Evolutionary conservation across 805 yeast species (phyloP), one percentile per base, ranked within the genome.

Genomic region (Zygosaccharomyces bisporus): DNA sequence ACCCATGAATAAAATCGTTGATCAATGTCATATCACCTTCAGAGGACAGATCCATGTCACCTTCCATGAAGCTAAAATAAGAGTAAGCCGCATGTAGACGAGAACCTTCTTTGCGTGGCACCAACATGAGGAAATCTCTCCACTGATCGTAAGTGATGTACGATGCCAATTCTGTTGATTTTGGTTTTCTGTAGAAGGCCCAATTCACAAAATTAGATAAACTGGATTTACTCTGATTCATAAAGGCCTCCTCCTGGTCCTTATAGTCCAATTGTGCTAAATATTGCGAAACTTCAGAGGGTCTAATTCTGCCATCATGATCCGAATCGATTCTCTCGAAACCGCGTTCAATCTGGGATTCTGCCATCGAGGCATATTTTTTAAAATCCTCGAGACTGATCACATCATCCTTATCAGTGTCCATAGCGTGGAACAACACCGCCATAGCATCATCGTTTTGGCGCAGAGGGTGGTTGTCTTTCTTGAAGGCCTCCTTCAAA

Each of bases 11-110:
- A 42, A 86, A 75, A 51, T 87, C 95, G 60, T 80, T 81, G 34
- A 83, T 81, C 29, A 91, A 73, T 0, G 95, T 83, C 49, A 90
- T 88, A 66, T 91, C 98, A 63, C 96, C 96, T 56, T 91, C 98
- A 0, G 95, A 78, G 4, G 91, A 81, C 33, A 89, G 66, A 57
- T 87, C 95, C 19, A 81, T 77, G 51, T 86, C 93, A 54, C 86
- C 95, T 45, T 78, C 80, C 50, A 90, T 62, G 40, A 58, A 47
- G 34, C 62, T 56, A 42, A 56, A 82, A 61, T 81, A 86, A 35
- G 77, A 74, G 63, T 81, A 91, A 4, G 96, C 96, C 0, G 96
- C 83, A 55, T 77, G 76, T 49, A 80, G 80, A 57, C 93, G 70
- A 4, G 91, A 83, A 2, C 93, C 95, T 48, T 80, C 73, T 16